Conservation (phyloP, 306 rosid species). For the Hippophae gyantsensis region DNA sequence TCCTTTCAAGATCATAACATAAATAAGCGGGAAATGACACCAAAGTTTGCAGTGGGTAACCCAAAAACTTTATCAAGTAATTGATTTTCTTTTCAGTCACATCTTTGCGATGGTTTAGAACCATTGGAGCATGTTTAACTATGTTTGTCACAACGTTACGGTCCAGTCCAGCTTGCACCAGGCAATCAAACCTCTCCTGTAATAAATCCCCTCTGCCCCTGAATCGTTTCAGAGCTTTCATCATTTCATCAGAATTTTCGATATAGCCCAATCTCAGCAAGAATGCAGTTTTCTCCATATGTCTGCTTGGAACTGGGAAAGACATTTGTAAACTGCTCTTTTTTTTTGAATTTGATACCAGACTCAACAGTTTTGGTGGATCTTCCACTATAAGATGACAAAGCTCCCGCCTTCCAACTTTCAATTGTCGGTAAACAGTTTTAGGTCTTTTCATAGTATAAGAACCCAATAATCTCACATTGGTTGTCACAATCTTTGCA, state of each 20-base stretch:
- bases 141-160: slow-evolving; percentile 34
- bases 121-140: slow-evolving; percentile 46
- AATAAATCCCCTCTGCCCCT: slow-evolving; percentile 70
- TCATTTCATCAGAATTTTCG: slow-evolving; percentile 82
- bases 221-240: slow-evolving; percentile 45
- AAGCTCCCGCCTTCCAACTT: slow-evolving; percentile 38
- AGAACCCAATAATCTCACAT: slow-evolving; percentile 35
- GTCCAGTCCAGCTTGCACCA: slow-evolving; percentile 77
- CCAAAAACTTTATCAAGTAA: slow-evolving; percentile 36
- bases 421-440: slow-evolving; percentile 45
- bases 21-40: slow-evolving; percentile 52
- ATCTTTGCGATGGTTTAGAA: slow-evolving; percentile 48
- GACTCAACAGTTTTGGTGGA: slow-evolving; percentile 37
- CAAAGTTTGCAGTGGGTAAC: slow-evolving; percentile 51
- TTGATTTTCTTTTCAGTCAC: slow-evolving; percentile 50
- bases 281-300: slow-evolving; percentile 49
- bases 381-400: slow-evolving; percentile 46
- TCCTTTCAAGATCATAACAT: slow-evolving; percentile 45
- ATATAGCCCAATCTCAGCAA: slow-evolving; percentile 55
- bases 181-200: slow-evolving; percentile 79
- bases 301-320: slow-evolving; percentile 21
- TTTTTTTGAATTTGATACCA: slow-evolving; percentile 36
- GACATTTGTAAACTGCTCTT: slow-evolving; percentile 18
- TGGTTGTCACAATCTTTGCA: slow-evolving; percentile 28
- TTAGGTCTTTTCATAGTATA: slow-evolving; percentile 41